Evolutionary conservation across 768 basidiomycete species (phyloP), one percentile per base, ranked within the genome.

Genomic region (Boletus vermiculosoides): DNA sequence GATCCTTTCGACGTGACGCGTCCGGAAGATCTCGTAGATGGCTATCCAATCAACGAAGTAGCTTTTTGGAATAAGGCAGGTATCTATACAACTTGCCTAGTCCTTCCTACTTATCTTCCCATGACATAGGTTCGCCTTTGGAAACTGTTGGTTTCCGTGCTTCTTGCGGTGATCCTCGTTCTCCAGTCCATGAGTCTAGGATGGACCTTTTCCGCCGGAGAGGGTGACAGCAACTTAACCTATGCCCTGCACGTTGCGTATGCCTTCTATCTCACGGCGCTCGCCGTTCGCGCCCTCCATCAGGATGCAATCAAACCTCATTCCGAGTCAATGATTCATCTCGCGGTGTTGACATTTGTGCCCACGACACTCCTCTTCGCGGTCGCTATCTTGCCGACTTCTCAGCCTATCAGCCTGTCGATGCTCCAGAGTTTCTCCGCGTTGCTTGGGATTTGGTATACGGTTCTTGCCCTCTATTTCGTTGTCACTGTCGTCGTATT

Each of bases 1-100:
- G 88, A 90, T 63, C 83, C 86, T 12, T 90, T 88, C 65, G 82
- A 84, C 66, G 85, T 93, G n/a, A 81, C 83, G 20, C 83, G 67
- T n/a, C 81, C 84, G 10, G 86, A 87, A 66, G 91, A 93, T 62
- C 61, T 82, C 36, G 57, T 85, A 13, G 85, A 90, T 58, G 88
- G 88, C 4, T 80, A 80, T 51, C 85, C 89, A 9, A 75, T 90
- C 40, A 71, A 88, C 23, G 85, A 81, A 50, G 76, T 75, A 4
- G 71, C 55, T 4, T 91, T 91, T 69, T 86, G 85, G 85, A 61
- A 64, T n/a, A 73, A 75, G 70, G 85, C 81, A 61, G 45, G 79
- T 71, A 45, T 31, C 5, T 25, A 10, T 10, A 36, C 30, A 55
- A 23, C 15, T 40, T 49, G 23, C 13, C 4, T n/a, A 1, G 23